These are phyloP conservation scores for Leccinellum rugosiceps DNA, from an alignment of 768 basidiomycete genomes.

Conservation along the genomic window DNA sequence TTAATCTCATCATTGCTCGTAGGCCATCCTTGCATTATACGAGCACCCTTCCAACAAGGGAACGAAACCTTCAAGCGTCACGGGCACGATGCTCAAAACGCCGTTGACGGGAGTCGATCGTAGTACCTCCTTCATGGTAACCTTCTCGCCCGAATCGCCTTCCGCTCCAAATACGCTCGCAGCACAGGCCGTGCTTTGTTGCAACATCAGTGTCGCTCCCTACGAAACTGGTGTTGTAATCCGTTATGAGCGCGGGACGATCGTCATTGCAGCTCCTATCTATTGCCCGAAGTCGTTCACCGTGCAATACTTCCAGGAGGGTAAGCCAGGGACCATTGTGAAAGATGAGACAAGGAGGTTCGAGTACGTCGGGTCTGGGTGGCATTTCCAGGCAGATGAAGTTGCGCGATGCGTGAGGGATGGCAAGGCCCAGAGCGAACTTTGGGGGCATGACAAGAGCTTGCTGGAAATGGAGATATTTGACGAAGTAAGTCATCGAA, in stretches of 20 bases:
- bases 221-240: constrained; percentile 56
- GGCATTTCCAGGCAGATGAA: constrained; percentile 87
- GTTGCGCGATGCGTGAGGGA: constrained; percentile 75
- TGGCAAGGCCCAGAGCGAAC: constrained; percentile 66
- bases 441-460: constrained; percentile 81
- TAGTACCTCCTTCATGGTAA: constrained; percentile 71
- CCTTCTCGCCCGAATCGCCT: constrained; percentile 51
- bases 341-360: constrained; percentile 59
- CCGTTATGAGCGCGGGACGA: constrained; percentile 71
- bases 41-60: constrained; percentile 74
- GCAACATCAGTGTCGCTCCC: constrained; percentile 56
- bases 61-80: constrained; percentile 53
- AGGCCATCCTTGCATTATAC: constrained; percentile 78
- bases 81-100: constrained; percentile 74
- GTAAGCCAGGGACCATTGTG: constrained; percentile 38
- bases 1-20: constrained; percentile 12
- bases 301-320: constrained; percentile 56
- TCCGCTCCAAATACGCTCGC: constrained; percentile 38
- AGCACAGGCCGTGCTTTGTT: constrained; percentile 71
- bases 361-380: constrained; percentile 65
- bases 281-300: constrained; percentile 65
- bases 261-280: constrained; percentile 62
- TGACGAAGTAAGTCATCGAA: constrained; percentile 57
- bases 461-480: constrained; percentile 80
- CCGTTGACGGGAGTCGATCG: constrained; percentile 75